phyloP scores from a whole-genome alignment of 2,329 filamentous ascomycete genomes.

The Arthroderma uncinatum region DNA sequence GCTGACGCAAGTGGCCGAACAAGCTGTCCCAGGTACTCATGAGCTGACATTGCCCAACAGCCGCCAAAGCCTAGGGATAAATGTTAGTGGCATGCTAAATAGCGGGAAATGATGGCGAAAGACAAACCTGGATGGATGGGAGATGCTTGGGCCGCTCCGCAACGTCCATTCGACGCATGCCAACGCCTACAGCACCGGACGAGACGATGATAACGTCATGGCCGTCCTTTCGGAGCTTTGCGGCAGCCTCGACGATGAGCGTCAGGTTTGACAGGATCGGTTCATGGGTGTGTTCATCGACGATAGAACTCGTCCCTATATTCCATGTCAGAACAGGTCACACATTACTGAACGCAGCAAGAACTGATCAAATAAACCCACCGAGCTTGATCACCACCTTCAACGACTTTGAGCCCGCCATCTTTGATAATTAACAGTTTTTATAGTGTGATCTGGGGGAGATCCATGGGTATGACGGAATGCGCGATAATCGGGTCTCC shows the following conservation, averaged over 20 bases:
- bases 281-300: conserved; percentile 90
- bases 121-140: conserved; percentile 63
- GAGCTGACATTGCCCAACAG: conserved; percentile 88
- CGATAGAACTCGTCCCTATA: conserved; percentile 93
- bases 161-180: conserved; percentile 78
- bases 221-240: conserved; percentile 76
- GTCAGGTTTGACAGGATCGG: conserved; percentile 83
- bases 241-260: conserved; percentile 86
- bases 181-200: conserved; percentile 92
- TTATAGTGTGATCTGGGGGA: not conserved
- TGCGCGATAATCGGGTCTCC: not conserved
- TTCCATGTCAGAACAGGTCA: conserved; percentile 14
- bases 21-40: conserved; percentile 93
- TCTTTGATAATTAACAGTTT: conserved; percentile 29
- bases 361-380: conserved; percentile 30
- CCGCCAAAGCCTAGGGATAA: conserved; percentile 60
- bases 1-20: conserved; percentile 77
- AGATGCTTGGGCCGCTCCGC: conserved; percentile 81
- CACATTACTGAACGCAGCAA: not conserved
- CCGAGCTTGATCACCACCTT: conserved; percentile 82
- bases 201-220: conserved; percentile 94
- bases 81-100: not conserved
- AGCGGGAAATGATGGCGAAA: not conserved
- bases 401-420: conserved; percentile 55
- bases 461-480: conserved; percentile 5